phyloP scores from a whole-genome alignment of 2,329 filamentous ascomycete species.

The Epichloe elymi region DNA sequence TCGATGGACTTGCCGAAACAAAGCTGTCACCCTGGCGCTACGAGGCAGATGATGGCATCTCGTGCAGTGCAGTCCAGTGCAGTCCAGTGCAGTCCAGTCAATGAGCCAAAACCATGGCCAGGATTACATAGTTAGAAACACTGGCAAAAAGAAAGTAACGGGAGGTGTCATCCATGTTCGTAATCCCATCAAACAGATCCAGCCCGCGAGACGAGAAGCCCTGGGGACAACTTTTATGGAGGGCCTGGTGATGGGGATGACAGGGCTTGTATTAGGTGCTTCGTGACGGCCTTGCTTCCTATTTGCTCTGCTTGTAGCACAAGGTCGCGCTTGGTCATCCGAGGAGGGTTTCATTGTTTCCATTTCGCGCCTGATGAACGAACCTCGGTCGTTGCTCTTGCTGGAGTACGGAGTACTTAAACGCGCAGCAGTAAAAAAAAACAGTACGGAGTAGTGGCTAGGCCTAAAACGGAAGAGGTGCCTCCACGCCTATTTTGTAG shows the following conservation, averaged over 20 bases:
- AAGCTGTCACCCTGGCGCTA: neutral
- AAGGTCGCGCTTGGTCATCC: conserved; percentile 1
- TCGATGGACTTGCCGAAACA: neutral
- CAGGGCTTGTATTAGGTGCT: neutral
- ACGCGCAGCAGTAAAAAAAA: too few relatives aligned
- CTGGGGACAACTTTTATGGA: neutral
- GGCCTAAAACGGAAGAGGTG: too few relatives aligned
- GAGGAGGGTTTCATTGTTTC: neutral
- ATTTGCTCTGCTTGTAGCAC: conserved; percentile 4
- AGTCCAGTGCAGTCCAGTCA: too few relatives aligned
- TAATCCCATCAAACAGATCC: neutral
- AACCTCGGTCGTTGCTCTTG: conserved; percentile 3
- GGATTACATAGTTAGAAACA: neutral
- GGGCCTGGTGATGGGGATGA: neutral
- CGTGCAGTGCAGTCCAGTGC: too few relatives aligned
- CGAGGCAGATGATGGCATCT: neutral
- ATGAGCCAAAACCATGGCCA: too few relatives aligned
- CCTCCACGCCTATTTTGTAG: too few relatives aligned
- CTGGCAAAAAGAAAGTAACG: neutral
- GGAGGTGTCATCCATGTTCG: neutral
- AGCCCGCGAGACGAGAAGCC: neutral
- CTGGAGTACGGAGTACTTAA: neutral
- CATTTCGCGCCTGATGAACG: conserved; percentile 3
- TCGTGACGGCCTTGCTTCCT: neutral
- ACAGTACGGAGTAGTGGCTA: too few relatives aligned